A percentile compares a stretch with the other conserved stretches of the same genome.
phyloP scores from a whole-genome alignment of 1,284 basidiomycete genomes.

The Kalmanozyma brasiliensis region DNA sequence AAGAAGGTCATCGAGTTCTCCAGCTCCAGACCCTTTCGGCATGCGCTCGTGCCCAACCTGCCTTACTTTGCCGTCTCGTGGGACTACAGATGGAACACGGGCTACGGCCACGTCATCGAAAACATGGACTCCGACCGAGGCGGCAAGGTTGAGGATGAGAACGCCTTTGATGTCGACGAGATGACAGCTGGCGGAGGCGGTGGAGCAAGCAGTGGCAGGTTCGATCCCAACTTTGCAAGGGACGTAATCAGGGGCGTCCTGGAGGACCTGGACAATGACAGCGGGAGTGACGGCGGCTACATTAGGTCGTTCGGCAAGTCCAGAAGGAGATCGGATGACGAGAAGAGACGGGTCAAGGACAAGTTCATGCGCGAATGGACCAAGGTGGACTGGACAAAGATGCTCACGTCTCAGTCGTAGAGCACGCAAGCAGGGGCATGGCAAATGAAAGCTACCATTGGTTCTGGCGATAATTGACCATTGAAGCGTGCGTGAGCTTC shows the following conservation, averaged over 20 bases:
- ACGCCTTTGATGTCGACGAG: constrained; percentile 71
- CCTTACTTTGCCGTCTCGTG: constrained; percentile 99
- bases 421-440: too few relatives aligned
- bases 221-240: constrained; percentile 76
- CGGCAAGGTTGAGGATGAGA: constrained; percentile 67
- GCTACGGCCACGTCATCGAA: constrained; percentile 80
- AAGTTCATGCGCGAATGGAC: constrained; percentile 74
- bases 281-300: constrained; percentile 54
- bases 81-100: constrained; percentile 82
- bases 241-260: constrained; percentile 94
- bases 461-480: too few relatives aligned
- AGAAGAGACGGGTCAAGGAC: constrained; percentile 73
- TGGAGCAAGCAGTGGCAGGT: constrained; percentile 22
- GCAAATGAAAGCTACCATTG: too few relatives aligned
- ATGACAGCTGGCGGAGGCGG: constrained; percentile 17
- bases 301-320: constrained; percentile 71
- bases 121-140: constrained; percentile 71
- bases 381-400: constrained; percentile 69
- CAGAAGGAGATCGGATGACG: constrained; percentile 72
- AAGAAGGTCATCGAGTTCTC: constrained; percentile 95
- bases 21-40: constrained; percentile 47
- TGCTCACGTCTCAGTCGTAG: too few relatives aligned
- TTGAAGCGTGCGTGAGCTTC: not conserved
- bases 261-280: constrained; percentile 83
- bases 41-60: constrained; percentile 83